Percentiles rank a stretch among this genome's conserved stretches.
phyloP scores from a whole-genome alignment of 345 rosid genomes.

The Syzygium aqueum region DNA sequence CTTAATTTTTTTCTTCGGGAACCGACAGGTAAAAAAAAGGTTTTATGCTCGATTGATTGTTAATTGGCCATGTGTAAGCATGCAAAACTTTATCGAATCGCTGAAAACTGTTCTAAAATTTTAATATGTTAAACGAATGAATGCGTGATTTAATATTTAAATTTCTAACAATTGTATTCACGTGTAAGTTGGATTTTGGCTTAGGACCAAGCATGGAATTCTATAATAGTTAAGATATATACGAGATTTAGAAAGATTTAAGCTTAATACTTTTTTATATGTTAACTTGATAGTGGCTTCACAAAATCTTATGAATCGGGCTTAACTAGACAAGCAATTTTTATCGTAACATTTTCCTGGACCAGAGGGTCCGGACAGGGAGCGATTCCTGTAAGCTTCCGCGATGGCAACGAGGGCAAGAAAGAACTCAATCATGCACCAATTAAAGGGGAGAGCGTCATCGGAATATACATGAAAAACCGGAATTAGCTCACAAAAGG shows the following conservation, averaged over 20 bases:
- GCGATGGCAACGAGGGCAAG: fast-evolving
- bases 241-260: neutral
- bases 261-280: neutral
- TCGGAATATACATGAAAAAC: too few species aligned
- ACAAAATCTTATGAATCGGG: neutral
- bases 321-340: fast-evolving
- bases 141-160: neutral
- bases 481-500: fast-evolving
- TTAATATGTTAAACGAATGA: neutral
- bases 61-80: neutral
- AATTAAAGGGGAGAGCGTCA: neutral
- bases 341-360: neutral
- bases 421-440: too few species aligned
- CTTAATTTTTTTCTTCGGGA: neutral
- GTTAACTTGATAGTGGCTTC: neutral
- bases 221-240: neutral
- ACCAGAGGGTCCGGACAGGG: neutral
- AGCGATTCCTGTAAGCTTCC: neutral
- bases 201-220: neutral
- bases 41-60: neutral
- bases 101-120: fast-evolving
- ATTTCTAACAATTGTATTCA: neutral
- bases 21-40: neutral
- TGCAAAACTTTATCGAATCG: fast-evolving
- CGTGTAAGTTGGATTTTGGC: fast-evolving